Base-by-base conservation (phyloP, 1,139 yeast genomes). In the Kluyveromyces marxianus region DNA sequence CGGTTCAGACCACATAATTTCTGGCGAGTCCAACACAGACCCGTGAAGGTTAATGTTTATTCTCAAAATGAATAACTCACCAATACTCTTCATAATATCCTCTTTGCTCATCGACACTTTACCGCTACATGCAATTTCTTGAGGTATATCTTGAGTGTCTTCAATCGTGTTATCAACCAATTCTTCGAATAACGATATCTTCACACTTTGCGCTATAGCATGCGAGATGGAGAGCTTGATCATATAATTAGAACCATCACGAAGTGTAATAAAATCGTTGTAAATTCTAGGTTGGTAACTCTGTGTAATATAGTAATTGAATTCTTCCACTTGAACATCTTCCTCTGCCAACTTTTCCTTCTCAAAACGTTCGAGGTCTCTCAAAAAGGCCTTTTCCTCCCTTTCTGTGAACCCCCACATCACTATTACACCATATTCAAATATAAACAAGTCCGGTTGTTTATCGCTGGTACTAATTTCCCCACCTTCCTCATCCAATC, bases 1-100 rank as follows among this genome's bases (percentile, higher is more conserved):
- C 1, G 98, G 98, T 61, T 92, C 97, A 0, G 96, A 82, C 98
- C 98, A 92, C 96, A 92, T 89, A 48, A 92, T 77, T 63, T 92
- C 97, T 0, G 98, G 98, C 1, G 96, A 86, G 63, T 92, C 98
- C 52, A 92, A 70, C 25, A 92, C 94, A 2, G 97, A 88, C 1
- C 97, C 97, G 67, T 92, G 97, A 51, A 92, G 71, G 60, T 92
- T 92, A 54, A 89, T 87, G 64, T 85, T 88, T 49, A 92, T 92
- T 50, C 98, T 72, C 54, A 92, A 70, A 49, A 92, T 92, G 65
- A 92, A 92, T 52, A 92, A 74, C 63, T 92, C 97, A 21, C 98
- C 98, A 49, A 92, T 92, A 47, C 94, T 83, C 67, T 89, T 90
- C 97, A 92, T 90, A 47, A 90, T 90, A 56, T 89, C 96, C 58